Base-by-base conservation (phyloP, 2,329 filamentous ascomycete species). In the Phoma sp. region DNA sequence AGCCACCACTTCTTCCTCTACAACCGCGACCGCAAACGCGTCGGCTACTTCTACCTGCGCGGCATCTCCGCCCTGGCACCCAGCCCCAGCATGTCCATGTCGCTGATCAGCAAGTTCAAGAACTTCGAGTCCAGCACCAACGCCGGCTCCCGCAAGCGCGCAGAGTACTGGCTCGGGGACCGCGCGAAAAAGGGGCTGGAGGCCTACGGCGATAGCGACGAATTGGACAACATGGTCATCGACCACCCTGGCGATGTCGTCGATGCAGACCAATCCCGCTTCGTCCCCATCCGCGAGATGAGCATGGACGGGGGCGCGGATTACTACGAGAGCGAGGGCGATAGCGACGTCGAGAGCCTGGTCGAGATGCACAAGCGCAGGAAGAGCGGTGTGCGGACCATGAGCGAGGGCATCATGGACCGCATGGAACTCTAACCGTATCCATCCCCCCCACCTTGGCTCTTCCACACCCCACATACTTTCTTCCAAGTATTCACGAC, bases 1-100 rank as follows among this genome's bases (percentile, higher is more conserved):
- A 92, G 90, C 44, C 83, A 93, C 59, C 93, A 98, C 74, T 97
- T 96, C 76, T 96, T 99, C 80, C 96, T 98, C 75, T 98, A 97
- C 83, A 97, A 96, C 80, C 93, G 93, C 68, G 82, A 87, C 24
- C 84, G 89, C 70, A 98, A 98, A 79, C 87, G 95, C 37, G 93
- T 99, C 14, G 93, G 91, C 57, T 99, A 99, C 73, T 79, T 99
- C 40, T 96, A 97, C 69, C 85, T 97, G 40, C 89, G 93, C 57
- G 93, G 91, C n/a, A 86, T 97, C 40, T 93, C 86, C 54, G 88
- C 89, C 64, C 87, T 89, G 68, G 89, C 80, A 60, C 86, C 82
- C 72, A 87, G 82, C 57, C 89, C 82, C 40, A 72, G 80, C 14
- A 71, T 66, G 6, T 64, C 69, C 24, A 71, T 68, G 57, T 68